Conservation (phyloP, 805 yeast species). For the Saccharomycopsis javanensis region DNA sequence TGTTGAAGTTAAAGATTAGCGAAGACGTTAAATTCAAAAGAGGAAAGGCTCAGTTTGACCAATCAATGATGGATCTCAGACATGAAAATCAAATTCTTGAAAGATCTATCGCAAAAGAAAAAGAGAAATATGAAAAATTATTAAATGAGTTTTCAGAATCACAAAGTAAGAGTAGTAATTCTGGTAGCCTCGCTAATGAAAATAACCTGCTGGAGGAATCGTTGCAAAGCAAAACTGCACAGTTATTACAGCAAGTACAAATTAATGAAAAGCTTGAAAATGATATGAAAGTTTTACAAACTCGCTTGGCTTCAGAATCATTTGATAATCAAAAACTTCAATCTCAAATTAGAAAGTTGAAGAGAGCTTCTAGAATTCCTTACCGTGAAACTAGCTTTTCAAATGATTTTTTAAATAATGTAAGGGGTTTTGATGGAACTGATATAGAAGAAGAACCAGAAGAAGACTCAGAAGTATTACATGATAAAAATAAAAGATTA, state of each 20-base stretch:
- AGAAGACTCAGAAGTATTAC: neutral
- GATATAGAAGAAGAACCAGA: neutral
- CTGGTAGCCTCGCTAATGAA: slow-evolving; percentile 27
- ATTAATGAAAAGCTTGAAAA: slow-evolving; percentile 39
- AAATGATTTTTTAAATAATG: slow-evolving; percentile 17
- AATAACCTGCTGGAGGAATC: slow-evolving; percentile 38
- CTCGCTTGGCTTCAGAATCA: slow-evolving; percentile 55
- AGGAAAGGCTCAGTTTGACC: slow-evolving; percentile 36
- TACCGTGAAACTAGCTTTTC: slow-evolving; percentile 21
- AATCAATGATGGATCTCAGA: slow-evolving; percentile 32
- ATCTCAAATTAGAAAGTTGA: slow-evolving; percentile 33
- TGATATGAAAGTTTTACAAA: slow-evolving; percentile 50
- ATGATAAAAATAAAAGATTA: slow-evolving; percentile 22
- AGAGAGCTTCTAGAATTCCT: slow-evolving; percentile 24
- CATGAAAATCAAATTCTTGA: slow-evolving; percentile 20
- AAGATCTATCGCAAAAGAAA: slow-evolving; percentile 23
- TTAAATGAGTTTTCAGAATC: slow-evolving; percentile 18
- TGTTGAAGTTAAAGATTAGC: slow-evolving; percentile 33
- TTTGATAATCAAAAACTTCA: slow-evolving; percentile 44
- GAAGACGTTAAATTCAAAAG: slow-evolving; percentile 35
- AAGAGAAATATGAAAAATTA: slow-evolving; percentile 23
- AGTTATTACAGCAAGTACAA: slow-evolving; percentile 36
- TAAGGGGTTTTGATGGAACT: neutral
- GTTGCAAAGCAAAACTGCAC: slow-evolving; percentile 42
- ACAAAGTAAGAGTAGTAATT: neutral